Conservation (phyloP, 495 filamentous ascomycete species). For the Trypethelium eluteriae region DNA sequence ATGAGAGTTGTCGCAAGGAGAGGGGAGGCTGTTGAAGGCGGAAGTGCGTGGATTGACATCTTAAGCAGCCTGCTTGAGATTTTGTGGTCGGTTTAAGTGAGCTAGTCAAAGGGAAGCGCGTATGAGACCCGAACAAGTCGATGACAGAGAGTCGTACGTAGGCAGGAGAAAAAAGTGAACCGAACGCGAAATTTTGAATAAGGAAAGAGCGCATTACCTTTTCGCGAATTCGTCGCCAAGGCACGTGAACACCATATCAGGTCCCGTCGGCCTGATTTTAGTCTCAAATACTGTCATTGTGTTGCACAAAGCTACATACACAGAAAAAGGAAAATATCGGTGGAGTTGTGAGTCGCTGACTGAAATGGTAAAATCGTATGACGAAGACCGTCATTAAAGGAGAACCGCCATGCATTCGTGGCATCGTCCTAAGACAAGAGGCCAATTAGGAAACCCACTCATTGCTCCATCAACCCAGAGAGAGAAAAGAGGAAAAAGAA, state of each 20-base stretch:
- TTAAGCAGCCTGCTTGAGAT: conserved; percentile 7
- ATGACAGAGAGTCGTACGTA: neutral
- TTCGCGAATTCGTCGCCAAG: neutral
- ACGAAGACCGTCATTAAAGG: neutral
- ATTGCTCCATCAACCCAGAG: neutral
- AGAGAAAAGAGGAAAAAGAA: neutral
- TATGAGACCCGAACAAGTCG: neutral
- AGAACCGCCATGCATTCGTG: neutral
- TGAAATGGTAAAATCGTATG: neutral
- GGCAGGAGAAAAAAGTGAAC: neutral
- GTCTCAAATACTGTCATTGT: neutral
- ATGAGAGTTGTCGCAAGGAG: conserved; percentile 70
- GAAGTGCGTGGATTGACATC: conserved; percentile 62
- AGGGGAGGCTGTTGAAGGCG: conserved; percentile 52
- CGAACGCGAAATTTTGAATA: neutral
- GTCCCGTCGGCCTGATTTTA: neutral
- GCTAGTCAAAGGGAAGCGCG: neutral
- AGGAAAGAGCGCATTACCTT: neutral
- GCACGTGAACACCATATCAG: neutral
- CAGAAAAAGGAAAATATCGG: neutral
- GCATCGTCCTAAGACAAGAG: neutral
- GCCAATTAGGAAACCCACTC: neutral
- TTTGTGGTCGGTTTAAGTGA: too few species aligned
- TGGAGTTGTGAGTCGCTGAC: neutral
- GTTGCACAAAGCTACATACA: neutral